phyloP scores from a whole-genome alignment of 2,329 filamentous ascomycete genomes.

The Rhinocladiella similis region DNA sequence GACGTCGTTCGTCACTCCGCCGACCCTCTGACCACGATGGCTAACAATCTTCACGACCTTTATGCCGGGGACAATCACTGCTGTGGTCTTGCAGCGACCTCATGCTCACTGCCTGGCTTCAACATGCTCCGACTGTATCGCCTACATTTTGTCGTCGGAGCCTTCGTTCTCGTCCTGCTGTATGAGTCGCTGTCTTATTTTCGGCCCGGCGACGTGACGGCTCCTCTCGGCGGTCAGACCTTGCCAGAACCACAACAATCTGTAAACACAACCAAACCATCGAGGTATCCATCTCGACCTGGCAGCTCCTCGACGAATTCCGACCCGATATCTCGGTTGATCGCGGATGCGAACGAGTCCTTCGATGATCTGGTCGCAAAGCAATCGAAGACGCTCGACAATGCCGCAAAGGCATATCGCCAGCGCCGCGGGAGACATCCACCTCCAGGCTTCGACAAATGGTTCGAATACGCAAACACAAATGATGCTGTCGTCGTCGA shows the following conservation, averaged over 20 bases:
- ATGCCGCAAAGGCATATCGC: constrained; percentile 46
- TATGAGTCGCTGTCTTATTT: background rate
- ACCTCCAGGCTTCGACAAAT: constrained; percentile 51
- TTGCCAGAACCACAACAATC: background rate
- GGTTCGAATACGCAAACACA: constrained; percentile 47
- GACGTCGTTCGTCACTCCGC: background rate
- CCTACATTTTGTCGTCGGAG: background rate
- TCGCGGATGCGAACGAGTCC: background rate
- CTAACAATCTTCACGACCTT: background rate
- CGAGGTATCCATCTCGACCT: background rate
- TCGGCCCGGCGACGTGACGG: background rate
- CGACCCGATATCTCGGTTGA: background rate
- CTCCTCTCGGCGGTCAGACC: background rate
- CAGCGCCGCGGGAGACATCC: constrained; percentile 48
- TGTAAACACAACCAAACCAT: background rate
- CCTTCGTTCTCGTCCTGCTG: background rate
- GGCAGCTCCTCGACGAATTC: background rate
- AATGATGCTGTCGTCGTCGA: constrained; percentile 48
- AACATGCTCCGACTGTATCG: background rate
- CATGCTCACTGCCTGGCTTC: background rate
- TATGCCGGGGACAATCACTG: background rate
- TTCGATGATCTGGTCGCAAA: constrained; percentile 30
- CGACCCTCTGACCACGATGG: background rate
- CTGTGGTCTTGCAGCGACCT: background rate
- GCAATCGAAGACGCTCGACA: constrained; percentile 38